Conservation (phyloP, 1,284 basidiomycete genomes). For the Cryptococcus depauperatus region DNA sequence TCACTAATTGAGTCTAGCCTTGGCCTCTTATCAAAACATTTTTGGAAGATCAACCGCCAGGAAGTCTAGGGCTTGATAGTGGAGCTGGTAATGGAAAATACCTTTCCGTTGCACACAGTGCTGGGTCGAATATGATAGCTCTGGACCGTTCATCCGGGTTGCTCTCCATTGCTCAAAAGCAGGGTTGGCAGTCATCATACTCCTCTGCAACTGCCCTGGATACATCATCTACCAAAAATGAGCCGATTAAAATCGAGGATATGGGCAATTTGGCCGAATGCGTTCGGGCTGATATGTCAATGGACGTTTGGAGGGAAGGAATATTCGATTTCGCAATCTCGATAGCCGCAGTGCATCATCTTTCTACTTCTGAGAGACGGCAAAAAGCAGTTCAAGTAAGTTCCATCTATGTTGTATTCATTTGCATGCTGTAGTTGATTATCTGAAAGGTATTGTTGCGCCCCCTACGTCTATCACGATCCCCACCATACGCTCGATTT, state of each 20-base stretch:
- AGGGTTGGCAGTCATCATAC: constrained; percentile 4
- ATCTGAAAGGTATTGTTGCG: constrained; percentile 1
- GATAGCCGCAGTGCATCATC: constrained; percentile 89
- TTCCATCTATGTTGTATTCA: constrained; percentile 4
- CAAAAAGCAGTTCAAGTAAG: constrained; percentile 62
- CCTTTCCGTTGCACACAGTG: constrained; percentile 54
- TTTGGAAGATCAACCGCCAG: constrained; percentile 61
- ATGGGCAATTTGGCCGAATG: constrained; percentile 12
- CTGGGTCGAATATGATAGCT: constrained; percentile 55
- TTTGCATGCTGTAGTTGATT: constrained; percentile 11
- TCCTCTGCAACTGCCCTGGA: not conserved
- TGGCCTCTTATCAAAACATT: constrained; percentile 90
- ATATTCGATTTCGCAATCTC: constrained; percentile 88
- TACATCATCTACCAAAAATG: not conserved
- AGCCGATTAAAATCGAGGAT: constrained; percentile 15
- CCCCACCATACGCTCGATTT: constrained; percentile 55
- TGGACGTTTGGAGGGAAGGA: constrained; percentile 57
- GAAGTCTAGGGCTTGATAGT: constrained; percentile 82
- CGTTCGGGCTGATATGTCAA: constrained; percentile 57
- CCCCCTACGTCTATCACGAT: not conserved
- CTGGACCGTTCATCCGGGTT: constrained; percentile 72
- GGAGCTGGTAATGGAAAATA: constrained; percentile 99
- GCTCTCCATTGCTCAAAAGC: constrained; percentile 61
- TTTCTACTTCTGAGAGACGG: constrained; percentile 47
- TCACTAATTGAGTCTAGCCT: constrained; percentile 57